These are phyloP conservation scores for Candida chauliodis DNA, from an alignment of 805 yeast species.

Conservation along the genomic window DNA sequence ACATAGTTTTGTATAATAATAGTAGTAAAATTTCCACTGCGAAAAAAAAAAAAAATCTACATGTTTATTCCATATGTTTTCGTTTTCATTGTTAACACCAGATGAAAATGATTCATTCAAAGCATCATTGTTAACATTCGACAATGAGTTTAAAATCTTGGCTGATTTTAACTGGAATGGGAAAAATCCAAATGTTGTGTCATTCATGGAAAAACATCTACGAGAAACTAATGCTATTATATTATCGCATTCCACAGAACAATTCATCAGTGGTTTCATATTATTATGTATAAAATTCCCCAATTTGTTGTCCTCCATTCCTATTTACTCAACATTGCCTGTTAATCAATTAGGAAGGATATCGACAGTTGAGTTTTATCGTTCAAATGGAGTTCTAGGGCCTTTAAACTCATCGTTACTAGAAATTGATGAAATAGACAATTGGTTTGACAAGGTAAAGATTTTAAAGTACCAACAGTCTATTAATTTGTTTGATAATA, in stretches of 20 bases:
- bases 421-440: constrained; percentile 74
- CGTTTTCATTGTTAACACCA: constrained; percentile 33
- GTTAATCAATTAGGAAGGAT: constrained; percentile 82
- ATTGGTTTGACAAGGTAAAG: constrained; percentile 66
- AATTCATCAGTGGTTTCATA: constrained; percentile 77
- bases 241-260: constrained; percentile 82
- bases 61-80: constrained; percentile 25
- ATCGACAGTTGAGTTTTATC: constrained; percentile 77
- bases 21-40: too few species aligned
- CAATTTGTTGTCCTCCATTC: constrained; percentile 54
- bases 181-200: constrained; percentile 25
- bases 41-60: neutral
- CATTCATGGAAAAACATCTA: constrained; percentile 32
- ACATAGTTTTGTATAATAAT: too few species aligned
- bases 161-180: constrained; percentile 82
- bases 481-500: constrained; percentile 59
- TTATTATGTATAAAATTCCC: constrained; percentile 58
- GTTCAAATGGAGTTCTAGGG: constrained; percentile 71
- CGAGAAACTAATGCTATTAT: constrained; percentile 61
- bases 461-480: constrained; percentile 80
- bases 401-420: constrained; percentile 55
- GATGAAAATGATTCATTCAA: constrained; percentile 26
- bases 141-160: constrained; percentile 48
- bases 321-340: constrained; percentile 87
- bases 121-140: constrained; percentile 57